Conservation (phyloP, 2,329 filamentous ascomycete species). For the Sporothrix mexicana region DNA sequence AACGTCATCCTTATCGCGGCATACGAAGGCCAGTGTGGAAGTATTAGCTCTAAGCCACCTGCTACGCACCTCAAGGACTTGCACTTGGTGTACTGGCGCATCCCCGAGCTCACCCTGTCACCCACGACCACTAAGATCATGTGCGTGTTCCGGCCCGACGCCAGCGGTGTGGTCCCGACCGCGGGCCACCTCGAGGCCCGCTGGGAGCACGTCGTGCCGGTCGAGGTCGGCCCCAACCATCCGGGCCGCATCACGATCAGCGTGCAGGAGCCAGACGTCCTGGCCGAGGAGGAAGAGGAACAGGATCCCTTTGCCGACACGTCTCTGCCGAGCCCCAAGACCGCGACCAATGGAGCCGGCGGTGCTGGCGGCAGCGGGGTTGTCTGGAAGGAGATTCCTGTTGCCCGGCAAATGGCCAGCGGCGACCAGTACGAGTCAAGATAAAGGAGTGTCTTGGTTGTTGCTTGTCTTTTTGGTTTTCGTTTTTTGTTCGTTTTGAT, state of each 20-base stretch:
- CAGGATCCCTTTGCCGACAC: conserved; percentile 76
- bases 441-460: conserved; percentile 34
- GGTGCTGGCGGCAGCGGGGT: conserved; percentile 37
- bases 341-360: conserved; percentile 22
- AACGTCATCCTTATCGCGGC: conserved; percentile 77
- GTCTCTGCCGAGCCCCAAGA: conserved; percentile 42
- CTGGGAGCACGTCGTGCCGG: conserved; percentile 56
- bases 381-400: conserved; percentile 71
- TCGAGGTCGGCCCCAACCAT: conserved; percentile 58
- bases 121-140: conserved; percentile 76
- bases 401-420: conserved; percentile 70
- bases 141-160: conserved; percentile 67
- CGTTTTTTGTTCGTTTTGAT: neutral
- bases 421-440: conserved; percentile 74
- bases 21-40: conserved; percentile 72
- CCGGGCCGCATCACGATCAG: conserved; percentile 68
- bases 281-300: conserved; percentile 52
- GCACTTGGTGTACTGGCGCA: conserved; percentile 78
- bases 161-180: conserved; percentile 42
- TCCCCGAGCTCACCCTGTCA: conserved; percentile 66
- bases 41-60: conserved; percentile 71
- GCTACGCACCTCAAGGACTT: conserved; percentile 82
- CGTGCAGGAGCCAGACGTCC: conserved; percentile 55
- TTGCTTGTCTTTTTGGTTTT: neutral
- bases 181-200: conserved; percentile 79